Evolutionary conservation across 2,329 filamentous ascomycete genomes (phyloP).

Genomic region (Rhinocladiella mackenziei): DNA sequence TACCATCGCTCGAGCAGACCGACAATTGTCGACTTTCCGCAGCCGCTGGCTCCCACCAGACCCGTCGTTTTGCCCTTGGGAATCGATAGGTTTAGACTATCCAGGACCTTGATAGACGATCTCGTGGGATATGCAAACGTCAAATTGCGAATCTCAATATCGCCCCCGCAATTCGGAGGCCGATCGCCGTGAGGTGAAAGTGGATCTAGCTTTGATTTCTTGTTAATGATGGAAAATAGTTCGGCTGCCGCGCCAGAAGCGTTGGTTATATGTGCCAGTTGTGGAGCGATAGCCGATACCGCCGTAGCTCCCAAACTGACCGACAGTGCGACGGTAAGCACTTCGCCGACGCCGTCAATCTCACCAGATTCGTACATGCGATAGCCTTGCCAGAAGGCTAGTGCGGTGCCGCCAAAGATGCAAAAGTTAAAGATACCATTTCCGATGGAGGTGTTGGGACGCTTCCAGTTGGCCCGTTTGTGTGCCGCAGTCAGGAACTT

Average conservation of each 20-base stretch:
- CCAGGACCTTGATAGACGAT: slow-evolving; percentile 36
- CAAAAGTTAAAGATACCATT: slow-evolving; percentile 52
- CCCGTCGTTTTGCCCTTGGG: slow-evolving; percentile 40
- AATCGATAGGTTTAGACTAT: slow-evolving; percentile 35
- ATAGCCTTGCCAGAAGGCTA: slow-evolving; percentile 47
- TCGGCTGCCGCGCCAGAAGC: slow-evolving; percentile 42
- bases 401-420: slow-evolving; percentile 59
- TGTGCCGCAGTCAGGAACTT: slow-evolving; percentile 42
- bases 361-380: slow-evolving; percentile 33
- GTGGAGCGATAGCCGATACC: slow-evolving; percentile 33
- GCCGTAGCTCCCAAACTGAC: slow-evolving; percentile 21
- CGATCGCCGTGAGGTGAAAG: slow-evolving; percentile 65
- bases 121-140: slow-evolving; percentile 65
- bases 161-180: slow-evolving; percentile 37
- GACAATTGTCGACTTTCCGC: slow-evolving; percentile 45
- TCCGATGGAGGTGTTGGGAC: slow-evolving; percentile 40
- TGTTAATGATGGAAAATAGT: slow-evolving; percentile 85
- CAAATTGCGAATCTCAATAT: slow-evolving; percentile 61
- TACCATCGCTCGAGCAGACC: slow-evolving; percentile 44
- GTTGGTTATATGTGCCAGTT: slow-evolving; percentile 42
- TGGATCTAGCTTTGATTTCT: slow-evolving; percentile 76
- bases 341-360: slow-evolving; percentile 28
- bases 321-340: slow-evolving; percentile 31
- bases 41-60: slow-evolving; percentile 43
- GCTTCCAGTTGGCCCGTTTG: slow-evolving; percentile 45